A percentile compares a stretch with the other conserved stretches of the same genome.
phyloP scores from a whole-genome alignment of 345 rosid species.

The thale cress (Arabidopsis thaliana) region TAIR10.1 NC_003076.8:15916001-15916500 shows the following conservation, averaged over 20 bases:
- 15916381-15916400: no score
- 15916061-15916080: constrained; percentile 6
- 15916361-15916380: no score
- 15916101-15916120: constrained; percentile 20
- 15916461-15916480: no score
- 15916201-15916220: no score
- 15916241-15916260: no score
- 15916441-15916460: no score
- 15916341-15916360: background rate
- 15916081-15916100: constrained; percentile 12
- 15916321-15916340: background rate
- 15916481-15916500: no score
- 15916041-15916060: constrained; percentile 2
- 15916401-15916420: no score
- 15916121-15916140: constrained; percentile 2
- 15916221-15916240: no score
- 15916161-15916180: background rate
- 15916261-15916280: no score
- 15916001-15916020: constrained; percentile 24
- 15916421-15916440: no score
- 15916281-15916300: no score
- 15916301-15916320: background rate
- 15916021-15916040: constrained; percentile 15
- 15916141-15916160: background rate
- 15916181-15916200: background rate